Evolutionary conservation across 1,284 basidiomycete genomes (phyloP).

Genomic region (Irpex sp.): DNA sequence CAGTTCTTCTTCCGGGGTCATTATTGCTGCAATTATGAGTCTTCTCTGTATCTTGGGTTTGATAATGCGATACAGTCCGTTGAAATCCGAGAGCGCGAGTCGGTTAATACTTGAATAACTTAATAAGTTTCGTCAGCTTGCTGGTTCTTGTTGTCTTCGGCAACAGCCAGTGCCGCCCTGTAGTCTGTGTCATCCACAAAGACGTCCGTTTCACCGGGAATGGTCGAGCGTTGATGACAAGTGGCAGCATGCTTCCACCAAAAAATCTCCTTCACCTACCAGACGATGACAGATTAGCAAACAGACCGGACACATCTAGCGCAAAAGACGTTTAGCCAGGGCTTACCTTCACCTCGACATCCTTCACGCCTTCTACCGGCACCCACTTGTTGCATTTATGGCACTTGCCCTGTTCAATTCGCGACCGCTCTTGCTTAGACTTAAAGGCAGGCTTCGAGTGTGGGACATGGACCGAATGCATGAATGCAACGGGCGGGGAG

Average conservation of each 20-base stretch:
- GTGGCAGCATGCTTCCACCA: slow-evolving; percentile 88
- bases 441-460: neutral
- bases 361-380: slow-evolving; percentile 74
- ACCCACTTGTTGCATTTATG: slow-evolving; percentile 83
- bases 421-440: slow-evolving; percentile 68
- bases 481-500: slow-evolving; percentile 75
- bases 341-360: slow-evolving; percentile 72
- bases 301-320: neutral
- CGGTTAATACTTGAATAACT: too few species aligned
- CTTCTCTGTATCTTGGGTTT: too few species aligned
- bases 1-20: too few species aligned
- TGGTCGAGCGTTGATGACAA: slow-evolving; percentile 69
- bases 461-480: neutral
- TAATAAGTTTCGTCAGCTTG: too few species aligned
- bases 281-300: slow-evolving; percentile 4
- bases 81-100: too few species aligned
- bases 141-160: neutral
- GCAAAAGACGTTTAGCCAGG: too few species aligned
- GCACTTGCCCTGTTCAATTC: slow-evolving; percentile 76
- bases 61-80: too few species aligned
- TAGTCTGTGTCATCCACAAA: slow-evolving; percentile 51
- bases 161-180: slow-evolving; percentile 3
- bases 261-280: slow-evolving; percentile 75
- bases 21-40: too few species aligned
- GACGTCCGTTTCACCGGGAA: slow-evolving; percentile 63